phyloP scores from a whole-genome alignment of 2,329 filamentous ascomycete genomes.

The Waltergamsia citrina region DNA sequence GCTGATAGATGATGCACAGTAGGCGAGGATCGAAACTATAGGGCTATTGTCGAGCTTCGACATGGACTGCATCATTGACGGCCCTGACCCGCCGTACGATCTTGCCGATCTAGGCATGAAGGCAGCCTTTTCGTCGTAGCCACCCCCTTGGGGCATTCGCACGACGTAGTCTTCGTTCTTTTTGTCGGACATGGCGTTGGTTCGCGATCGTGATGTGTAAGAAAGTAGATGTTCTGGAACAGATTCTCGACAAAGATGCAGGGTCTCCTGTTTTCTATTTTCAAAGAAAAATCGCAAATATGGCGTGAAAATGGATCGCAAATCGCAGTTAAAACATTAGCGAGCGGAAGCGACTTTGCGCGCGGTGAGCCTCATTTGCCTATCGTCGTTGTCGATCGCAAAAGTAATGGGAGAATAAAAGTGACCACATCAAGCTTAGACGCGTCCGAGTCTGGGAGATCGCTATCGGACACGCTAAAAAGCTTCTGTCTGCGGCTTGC shows the following conservation, averaged over 20 bases:
- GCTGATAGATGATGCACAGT: constrained; percentile 92
- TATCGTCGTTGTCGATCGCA: too few species aligned
- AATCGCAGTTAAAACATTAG: too few species aligned
- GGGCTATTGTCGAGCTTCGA: constrained; percentile 64
- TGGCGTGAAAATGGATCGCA: too few species aligned
- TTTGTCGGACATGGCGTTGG: constrained; percentile 64
- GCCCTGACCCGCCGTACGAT: constrained; percentile 5
- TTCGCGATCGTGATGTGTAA: neutral
- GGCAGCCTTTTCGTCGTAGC: constrained; percentile 41
- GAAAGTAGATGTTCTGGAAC: neutral
- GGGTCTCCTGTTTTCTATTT: neutral
- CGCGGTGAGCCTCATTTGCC: too few species aligned
- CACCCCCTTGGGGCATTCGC: constrained; percentile 54
- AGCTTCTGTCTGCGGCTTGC: too few species aligned
- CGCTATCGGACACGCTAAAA: too few species aligned
- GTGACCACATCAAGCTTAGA: too few species aligned
- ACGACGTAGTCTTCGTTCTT: constrained; percentile 77
- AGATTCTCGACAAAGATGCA: neutral
- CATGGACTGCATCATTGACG: constrained; percentile 18
- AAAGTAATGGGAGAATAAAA: too few species aligned
- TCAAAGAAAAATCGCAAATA: too few species aligned
- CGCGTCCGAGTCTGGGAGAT: too few species aligned
- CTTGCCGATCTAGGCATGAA: constrained; percentile 27
- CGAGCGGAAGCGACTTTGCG: too few species aligned
- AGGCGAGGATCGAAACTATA: constrained; percentile 71